Conservation (phyloP, 2,329 filamentous ascomycete species). For the Lizonia empirigonia region DNA sequence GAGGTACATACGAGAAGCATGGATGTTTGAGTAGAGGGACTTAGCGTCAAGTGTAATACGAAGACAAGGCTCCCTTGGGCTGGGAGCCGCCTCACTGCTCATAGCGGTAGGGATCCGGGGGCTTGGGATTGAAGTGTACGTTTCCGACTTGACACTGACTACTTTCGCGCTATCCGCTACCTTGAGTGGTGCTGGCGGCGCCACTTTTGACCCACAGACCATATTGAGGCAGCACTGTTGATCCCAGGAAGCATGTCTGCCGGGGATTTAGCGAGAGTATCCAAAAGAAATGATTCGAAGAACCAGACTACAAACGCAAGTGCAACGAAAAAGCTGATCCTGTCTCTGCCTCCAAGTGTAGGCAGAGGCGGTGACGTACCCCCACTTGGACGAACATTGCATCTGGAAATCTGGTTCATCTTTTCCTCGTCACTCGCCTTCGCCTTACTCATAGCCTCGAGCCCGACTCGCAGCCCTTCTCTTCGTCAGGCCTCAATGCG, state of each 20-base stretch:
- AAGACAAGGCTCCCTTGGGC: slow-evolving; percentile 41
- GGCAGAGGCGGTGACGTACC: slow-evolving; percentile 42
- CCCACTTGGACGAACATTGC: slow-evolving; percentile 33
- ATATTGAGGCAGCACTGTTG: slow-evolving; percentile 33
- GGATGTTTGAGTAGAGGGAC: slow-evolving; percentile 40
- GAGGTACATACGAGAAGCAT: slow-evolving; percentile 36
- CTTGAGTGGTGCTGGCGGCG: slow-evolving; percentile 44
- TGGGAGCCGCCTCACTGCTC: slow-evolving; percentile 38
- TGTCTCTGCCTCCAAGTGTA: slow-evolving; percentile 22
- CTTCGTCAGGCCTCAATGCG: slow-evolving; percentile 38
- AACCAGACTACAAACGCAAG: slow-evolving; percentile 28
- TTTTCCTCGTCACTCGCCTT: slow-evolving; percentile 34
- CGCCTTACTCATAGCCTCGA: slow-evolving; percentile 27
- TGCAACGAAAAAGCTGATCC: slow-evolving; percentile 40
- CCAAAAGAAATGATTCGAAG: slow-evolving; percentile 39
- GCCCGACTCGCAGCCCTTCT: slow-evolving; percentile 37
- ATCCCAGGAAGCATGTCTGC: slow-evolving; percentile 37
- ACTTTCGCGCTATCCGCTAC: slow-evolving; percentile 34
- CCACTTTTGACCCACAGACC: slow-evolving; percentile 46
- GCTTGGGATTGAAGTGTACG: slow-evolving; percentile 40
- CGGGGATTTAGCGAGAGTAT: slow-evolving; percentile 34
- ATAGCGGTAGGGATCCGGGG: slow-evolving; percentile 45
- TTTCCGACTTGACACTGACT: slow-evolving; percentile 33
- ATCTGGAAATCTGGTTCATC: slow-evolving; percentile 25
- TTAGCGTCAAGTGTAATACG: slow-evolving; percentile 43